Percentiles rank a stretch among this genome's conserved stretches.
These are phyloP conservation scores for Hypoxylon rubiginosum DNA, from an alignment of 2,329 filamentous ascomycete species.

Conservation along the genomic window DNA sequence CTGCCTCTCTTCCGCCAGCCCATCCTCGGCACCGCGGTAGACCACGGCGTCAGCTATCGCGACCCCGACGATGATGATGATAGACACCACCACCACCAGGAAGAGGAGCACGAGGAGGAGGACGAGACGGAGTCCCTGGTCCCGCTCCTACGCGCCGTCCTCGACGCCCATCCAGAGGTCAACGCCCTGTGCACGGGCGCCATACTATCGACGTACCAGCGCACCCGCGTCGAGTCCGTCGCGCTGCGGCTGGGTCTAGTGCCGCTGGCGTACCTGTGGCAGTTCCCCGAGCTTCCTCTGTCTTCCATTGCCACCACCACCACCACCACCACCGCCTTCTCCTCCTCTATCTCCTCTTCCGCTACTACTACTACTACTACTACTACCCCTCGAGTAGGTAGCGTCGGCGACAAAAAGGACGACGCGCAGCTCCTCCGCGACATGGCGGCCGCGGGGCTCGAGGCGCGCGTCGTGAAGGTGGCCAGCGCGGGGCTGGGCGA, in stretches of 20 bases:
- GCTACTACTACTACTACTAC: constrained; percentile 8
- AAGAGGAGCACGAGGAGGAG: constrained; percentile 38
- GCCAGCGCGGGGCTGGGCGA: constrained; percentile 91
- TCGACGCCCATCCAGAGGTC: constrained; percentile 78
- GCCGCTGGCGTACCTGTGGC: constrained; percentile 91
- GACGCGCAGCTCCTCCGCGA: constrained; percentile 78
- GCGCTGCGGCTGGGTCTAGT: constrained; percentile 85
- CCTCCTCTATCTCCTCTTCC: background rate
- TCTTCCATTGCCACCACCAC: constrained; percentile 2
- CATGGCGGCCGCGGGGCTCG: constrained; percentile 82
- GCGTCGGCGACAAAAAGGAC: constrained; percentile 42
- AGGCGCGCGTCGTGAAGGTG: constrained; percentile 95
- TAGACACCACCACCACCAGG: constrained; percentile 24
- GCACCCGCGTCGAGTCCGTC: constrained; percentile 94
- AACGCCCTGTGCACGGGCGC: constrained; percentile 92
- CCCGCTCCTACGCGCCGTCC: constrained; percentile 77
- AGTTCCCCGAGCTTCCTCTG: constrained; percentile 76
- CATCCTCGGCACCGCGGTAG: constrained; percentile 79
- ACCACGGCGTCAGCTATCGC: constrained; percentile 79
- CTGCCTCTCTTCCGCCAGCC: constrained; percentile 86
- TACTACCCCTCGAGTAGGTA: constrained; percentile 1
- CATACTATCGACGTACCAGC: constrained; percentile 94
- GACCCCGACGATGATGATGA: constrained; percentile 41
- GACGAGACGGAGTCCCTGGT: constrained; percentile 94
- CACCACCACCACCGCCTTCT: no score